Evolutionary conservation across 352 stramenopile species (phyloP).

Genomic region (Globisporangium cystogenes): DNA sequence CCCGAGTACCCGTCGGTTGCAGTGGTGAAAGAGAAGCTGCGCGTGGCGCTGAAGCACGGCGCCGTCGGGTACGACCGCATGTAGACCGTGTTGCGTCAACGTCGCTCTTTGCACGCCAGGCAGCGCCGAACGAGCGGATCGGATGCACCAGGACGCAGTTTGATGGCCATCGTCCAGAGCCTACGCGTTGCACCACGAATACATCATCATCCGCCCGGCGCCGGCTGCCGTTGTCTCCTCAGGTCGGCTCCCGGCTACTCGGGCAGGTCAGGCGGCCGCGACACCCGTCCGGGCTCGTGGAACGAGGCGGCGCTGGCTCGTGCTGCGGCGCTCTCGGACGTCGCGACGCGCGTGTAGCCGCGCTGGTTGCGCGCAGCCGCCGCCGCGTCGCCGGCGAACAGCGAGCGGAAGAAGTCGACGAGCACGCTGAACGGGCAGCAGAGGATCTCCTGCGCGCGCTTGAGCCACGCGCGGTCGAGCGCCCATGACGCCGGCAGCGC

Average conservation of each 20-base stretch:
- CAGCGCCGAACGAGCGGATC: too few relatives aligned
- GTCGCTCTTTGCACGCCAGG: not conserved
- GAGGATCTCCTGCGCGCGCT: conserved; percentile 40
- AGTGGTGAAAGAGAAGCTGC: conserved; percentile 53
- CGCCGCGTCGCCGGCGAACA: conserved; percentile 36
- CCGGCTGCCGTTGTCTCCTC: not conserved
- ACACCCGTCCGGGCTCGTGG: conserved; percentile 47
- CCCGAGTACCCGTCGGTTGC: conserved; percentile 49
- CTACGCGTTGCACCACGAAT: not conserved
- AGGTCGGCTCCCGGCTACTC: conserved; percentile 10
- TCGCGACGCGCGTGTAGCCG: conserved; percentile 40
- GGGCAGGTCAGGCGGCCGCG: conserved; percentile 32
- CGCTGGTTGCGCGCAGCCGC: conserved; percentile 23
- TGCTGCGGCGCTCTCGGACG: conserved; percentile 5
- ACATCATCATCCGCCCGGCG: too few relatives aligned
- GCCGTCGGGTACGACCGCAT: conserved; percentile 74
- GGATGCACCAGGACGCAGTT: too few relatives aligned
- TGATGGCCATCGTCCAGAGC: not conserved
- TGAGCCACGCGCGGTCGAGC: conserved; percentile 29
- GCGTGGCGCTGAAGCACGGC: conserved; percentile 52
- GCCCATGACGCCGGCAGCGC: conserved; percentile 18
- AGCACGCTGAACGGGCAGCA: conserved; percentile 62
- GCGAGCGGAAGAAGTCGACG: conserved; percentile 62
- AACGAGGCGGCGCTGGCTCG: conserved; percentile 24
- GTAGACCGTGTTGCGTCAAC: conserved; percentile 21